phyloP scores from a whole-genome alignment of 345 rosid genomes.

The Bruguiera parviflora region DNA sequence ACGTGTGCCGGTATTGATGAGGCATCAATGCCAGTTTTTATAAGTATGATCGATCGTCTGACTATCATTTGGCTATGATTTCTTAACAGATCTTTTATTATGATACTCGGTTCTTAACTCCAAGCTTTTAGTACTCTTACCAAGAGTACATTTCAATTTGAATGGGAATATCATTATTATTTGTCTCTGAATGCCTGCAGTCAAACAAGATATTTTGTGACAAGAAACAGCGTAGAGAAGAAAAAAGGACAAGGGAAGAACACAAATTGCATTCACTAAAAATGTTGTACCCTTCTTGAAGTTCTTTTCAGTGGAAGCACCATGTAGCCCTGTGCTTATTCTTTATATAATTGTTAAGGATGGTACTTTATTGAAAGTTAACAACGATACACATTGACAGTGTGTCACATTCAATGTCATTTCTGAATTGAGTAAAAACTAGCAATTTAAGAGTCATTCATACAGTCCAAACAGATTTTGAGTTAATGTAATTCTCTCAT shows the following conservation, averaged over 20 bases:
- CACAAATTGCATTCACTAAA: neutral
- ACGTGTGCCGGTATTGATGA: neutral
- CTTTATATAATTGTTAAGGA: no score
- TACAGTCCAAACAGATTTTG: neutral
- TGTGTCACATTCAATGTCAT: neutral
- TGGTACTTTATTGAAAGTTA: no score
- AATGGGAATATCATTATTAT: neutral
- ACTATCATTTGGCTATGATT: neutral
- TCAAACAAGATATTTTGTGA: neutral
- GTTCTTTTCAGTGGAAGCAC: conserved; percentile 2
- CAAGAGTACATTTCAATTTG: neutral
- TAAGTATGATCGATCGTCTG: neutral
- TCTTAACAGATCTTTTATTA: neutral
- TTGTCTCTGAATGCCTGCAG: neutral
- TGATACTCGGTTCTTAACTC: neutral
- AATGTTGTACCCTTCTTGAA: neutral
- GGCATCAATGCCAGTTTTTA: neutral
- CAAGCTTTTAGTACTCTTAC: neutral
- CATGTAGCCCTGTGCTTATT: no score
- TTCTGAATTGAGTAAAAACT: conserved; percentile 1
- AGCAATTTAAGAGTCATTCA: neutral
- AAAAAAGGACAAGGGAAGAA: neutral
- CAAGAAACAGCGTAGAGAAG: neutral
- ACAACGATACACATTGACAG: no score
- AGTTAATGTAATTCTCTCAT: neutral